Evolutionary conservation across 805 yeast genomes (phyloP).

Genomic region (Monosporozyma servazzii): DNA sequence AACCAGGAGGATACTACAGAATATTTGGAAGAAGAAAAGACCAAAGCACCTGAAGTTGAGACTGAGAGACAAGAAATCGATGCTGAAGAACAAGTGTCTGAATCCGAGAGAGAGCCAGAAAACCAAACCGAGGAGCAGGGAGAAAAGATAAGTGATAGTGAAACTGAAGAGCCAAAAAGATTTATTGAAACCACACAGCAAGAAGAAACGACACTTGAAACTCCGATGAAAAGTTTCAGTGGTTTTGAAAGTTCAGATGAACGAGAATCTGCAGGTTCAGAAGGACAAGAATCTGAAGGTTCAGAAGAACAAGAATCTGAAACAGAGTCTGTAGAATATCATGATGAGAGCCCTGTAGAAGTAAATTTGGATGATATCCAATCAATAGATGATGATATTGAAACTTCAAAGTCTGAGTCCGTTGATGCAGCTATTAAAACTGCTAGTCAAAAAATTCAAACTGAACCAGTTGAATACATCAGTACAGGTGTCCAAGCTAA

Average conservation of each 20-base stretch:
- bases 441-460: slow-evolving; percentile 3
- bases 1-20: neutral
- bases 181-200: slow-evolving; percentile 4
- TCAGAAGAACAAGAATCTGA: neutral
- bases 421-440: slow-evolving; percentile 1
- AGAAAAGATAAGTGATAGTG: neutral
- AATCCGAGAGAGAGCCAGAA: neutral
- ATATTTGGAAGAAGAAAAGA: neutral
- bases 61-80: neutral
- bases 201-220: neutral
- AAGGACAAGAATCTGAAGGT: too few species aligned
- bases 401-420: neutral
- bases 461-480: slow-evolving; percentile 7
- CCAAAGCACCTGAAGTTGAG: neutral
- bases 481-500: slow-evolving; percentile 18
- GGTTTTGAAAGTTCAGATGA: neutral
- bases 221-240: neutral
- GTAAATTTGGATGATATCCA: neutral
- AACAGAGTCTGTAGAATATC: neutral
- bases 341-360: neutral
- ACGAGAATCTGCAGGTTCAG: too few species aligned
- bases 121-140: neutral
- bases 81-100: neutral
- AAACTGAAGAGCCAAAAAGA: neutral
- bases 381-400: neutral